Conservation (phyloP, 768 basidiomycete species). For the Hygrophorus pudorinus region DNA sequence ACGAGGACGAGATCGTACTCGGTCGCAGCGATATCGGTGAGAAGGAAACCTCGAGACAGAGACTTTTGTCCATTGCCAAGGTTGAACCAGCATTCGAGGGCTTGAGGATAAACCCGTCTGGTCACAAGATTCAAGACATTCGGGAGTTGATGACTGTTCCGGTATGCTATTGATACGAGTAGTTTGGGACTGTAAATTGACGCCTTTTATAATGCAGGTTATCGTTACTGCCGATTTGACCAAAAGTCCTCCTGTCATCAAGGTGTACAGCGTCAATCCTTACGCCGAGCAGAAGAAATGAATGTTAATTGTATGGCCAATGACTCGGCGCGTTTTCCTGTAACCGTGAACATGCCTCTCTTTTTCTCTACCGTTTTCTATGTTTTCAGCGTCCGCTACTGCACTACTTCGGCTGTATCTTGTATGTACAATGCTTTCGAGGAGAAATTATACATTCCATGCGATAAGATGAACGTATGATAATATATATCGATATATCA, state of each 20-base stretch:
- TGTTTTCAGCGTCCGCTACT: too few relatives aligned
- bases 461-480: too few relatives aligned
- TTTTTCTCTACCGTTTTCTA: not conserved
- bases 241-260: conserved; percentile 94
- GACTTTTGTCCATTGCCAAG: conserved; percentile 66
- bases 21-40: conserved; percentile 40
- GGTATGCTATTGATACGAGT: conserved; percentile 34
- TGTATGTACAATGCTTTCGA: too few relatives aligned
- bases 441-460: too few relatives aligned
- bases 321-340: not conserved
- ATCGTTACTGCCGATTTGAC: conserved; percentile 92
- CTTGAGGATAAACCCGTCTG: conserved; percentile 54
- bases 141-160: conserved; percentile 89
- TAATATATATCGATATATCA: too few relatives aligned
- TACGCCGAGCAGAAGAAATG: conserved; percentile 57
- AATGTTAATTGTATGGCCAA: conserved; percentile 4
- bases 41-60: conserved; percentile 67
- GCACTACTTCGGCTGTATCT: too few relatives aligned
- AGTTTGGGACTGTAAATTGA: not conserved
- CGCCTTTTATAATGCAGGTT: conserved; percentile 40
- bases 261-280: conserved; percentile 93
- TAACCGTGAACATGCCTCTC: not conserved
- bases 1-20: conserved; percentile 76
- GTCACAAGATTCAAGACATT: conserved; percentile 96
- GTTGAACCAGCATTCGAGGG: conserved; percentile 77